Percentiles rank a stretch among this genome's conserved stretches.
Conservation (phyloP, 192 early-diverging fungal genomes). For the Rhizophagus clarus region DNA sequence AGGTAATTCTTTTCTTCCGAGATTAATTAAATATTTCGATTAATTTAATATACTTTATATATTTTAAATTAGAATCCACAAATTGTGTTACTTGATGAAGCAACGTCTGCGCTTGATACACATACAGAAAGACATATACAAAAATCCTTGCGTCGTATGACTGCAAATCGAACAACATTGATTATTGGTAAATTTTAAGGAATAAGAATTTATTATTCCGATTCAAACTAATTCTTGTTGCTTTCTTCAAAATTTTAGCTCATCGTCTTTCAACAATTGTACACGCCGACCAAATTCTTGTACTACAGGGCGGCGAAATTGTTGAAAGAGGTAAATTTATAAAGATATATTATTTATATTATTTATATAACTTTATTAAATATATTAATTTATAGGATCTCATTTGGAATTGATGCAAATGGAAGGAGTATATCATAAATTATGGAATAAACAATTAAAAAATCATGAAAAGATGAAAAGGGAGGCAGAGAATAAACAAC, state of each 20-base stretch:
- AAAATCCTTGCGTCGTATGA: slow-evolving; percentile 75
- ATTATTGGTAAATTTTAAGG: slow-evolving; percentile 62
- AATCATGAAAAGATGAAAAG: slow-evolving; percentile 27
- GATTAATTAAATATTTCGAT: background rate
- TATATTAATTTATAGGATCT: slow-evolving; percentile 2
- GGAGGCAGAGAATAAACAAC: slow-evolving; percentile 10
- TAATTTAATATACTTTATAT: background rate
- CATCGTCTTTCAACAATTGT: slow-evolving; percentile 78
- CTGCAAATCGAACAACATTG: slow-evolving; percentile 72
- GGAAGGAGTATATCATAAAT: slow-evolving; percentile 67
- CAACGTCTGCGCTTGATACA: slow-evolving; percentile 55
- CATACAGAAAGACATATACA: slow-evolving; percentile 57
- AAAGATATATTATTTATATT: slow-evolving; percentile 19
- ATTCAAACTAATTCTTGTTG: slow-evolving; percentile 64
- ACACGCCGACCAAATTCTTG: slow-evolving; percentile 77
- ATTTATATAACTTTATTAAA: background rate
- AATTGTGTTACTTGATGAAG: slow-evolving; percentile 65
- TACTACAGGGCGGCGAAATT: slow-evolving; percentile 71
- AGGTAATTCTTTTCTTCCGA: slow-evolving; percentile 36
- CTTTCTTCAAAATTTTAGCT: slow-evolving; percentile 44
- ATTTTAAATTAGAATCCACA: slow-evolving; percentile 44
- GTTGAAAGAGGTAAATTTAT: slow-evolving; percentile 62
- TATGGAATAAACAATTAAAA: slow-evolving; percentile 68
- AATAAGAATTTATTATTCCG: slow-evolving; percentile 26
- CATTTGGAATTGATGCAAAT: slow-evolving; percentile 62